A percentile compares a stretch with the other conserved stretches of the same genome.
These are phyloP conservation scores for Rhodotorula glutinis DNA, from an alignment of 1,284 basidiomycete species.

Conservation along the genomic window DNA sequence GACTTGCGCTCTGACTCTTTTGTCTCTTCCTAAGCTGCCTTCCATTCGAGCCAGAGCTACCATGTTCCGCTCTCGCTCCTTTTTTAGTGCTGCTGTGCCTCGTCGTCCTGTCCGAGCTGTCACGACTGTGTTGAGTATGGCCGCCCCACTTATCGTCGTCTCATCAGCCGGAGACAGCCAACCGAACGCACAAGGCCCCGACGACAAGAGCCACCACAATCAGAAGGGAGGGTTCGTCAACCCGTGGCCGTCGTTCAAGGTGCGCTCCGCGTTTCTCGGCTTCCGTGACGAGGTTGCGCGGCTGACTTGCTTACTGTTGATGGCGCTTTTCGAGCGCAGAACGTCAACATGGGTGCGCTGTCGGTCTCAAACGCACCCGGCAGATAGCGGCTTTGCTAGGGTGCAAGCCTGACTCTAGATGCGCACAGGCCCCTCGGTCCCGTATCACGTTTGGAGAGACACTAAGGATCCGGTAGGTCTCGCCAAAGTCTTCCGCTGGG, in stretches of 20 bases:
- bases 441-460: not conserved
- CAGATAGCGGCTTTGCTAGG: no score
- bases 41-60: not conserved
- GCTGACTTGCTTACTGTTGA: no score
- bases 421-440: not conserved
- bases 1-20: not conserved
- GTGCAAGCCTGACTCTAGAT: no score
- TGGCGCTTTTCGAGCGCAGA: not conserved
- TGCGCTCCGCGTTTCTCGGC: not conserved
- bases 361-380: no score
- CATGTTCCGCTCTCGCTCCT: not conserved
- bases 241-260: conserved; percentile 32
- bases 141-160: not conserved
- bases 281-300: no score
- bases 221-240: conserved; percentile 30
- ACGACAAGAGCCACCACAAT: conserved; percentile 35
- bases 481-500: no score
- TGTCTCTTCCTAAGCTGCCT: not conserved
- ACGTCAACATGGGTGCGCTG: not conserved
- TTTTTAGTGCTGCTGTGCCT: not conserved
- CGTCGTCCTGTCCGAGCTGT: not conserved
- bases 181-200: not conserved
- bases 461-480: not conserved
- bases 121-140: not conserved
- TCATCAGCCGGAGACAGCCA: no score